Conservation (phyloP, 305 asterid genomes). For the Fraxinus velutina region DNA sequence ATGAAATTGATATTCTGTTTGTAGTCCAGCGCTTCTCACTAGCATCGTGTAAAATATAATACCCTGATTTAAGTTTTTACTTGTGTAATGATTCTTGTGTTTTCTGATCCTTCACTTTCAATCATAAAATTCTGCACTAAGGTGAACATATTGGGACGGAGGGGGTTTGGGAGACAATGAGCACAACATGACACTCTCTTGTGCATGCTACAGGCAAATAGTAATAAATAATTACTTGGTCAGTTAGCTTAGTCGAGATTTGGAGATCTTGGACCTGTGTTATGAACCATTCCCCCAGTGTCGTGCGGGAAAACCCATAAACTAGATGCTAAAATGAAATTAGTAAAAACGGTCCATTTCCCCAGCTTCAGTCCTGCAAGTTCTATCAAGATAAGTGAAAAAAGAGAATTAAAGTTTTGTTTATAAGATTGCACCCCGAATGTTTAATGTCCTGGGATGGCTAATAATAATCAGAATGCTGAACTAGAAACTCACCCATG, state of each 20-base stretch:
- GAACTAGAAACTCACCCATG: background rate
- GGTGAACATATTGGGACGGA: background rate
- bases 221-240: background rate
- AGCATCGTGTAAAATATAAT: background rate
- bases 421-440: background rate
- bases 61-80: background rate
- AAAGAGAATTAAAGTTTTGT: background rate
- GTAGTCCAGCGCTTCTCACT: background rate
- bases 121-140: background rate
- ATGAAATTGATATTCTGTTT: background rate
- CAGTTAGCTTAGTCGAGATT: background rate
- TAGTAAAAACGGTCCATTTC: background rate
- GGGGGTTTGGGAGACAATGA: background rate
- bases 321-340: background rate
- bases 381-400: background rate
- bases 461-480: background rate
- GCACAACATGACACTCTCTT: background rate
- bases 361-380: background rate
- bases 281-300: background rate
- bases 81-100: background rate
- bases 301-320: background rate
- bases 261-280: background rate
- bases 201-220: background rate
- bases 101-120: background rate
- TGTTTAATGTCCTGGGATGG: background rate